A percentile compares a stretch with the other conserved stretches of the same genome.
Evolutionary conservation across 2,329 filamentous ascomycete genomes (phyloP).

Genomic region (Spiromastix sp.): DNA sequence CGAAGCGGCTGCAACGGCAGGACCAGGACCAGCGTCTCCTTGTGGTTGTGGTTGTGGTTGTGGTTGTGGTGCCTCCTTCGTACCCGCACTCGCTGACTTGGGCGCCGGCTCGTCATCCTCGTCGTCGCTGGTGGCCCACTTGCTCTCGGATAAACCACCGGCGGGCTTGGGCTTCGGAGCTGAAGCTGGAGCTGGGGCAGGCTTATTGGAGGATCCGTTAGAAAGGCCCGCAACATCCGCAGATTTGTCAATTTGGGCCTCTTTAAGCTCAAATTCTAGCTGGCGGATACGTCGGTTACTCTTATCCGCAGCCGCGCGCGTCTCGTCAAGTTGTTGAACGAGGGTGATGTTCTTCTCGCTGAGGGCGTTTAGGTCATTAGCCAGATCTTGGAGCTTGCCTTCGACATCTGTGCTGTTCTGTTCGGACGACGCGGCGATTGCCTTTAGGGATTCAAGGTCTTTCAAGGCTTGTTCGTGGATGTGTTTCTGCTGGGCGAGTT

Average conservation of each 20-base stretch:
- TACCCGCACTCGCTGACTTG: slow-evolving; percentile 15
- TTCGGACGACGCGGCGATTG: slow-evolving; percentile 6
- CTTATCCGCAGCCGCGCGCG: slow-evolving; percentile 16
- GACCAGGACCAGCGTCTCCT: slow-evolving; percentile 25
- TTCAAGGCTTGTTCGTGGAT: slow-evolving; percentile 30
- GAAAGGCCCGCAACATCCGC: slow-evolving; percentile 8
- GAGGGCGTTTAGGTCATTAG: slow-evolving; percentile 19
- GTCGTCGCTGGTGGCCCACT: slow-evolving; percentile 25
- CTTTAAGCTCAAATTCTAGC: slow-evolving; percentile 13
- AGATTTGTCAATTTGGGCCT: slow-evolving; percentile 6
- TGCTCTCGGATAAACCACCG: slow-evolving; percentile 28
- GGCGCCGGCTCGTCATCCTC: slow-evolving; percentile 16
- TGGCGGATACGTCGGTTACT: slow-evolving; percentile 15
- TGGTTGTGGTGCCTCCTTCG: slow-evolving; percentile 3
- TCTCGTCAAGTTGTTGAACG: slow-evolving; percentile 12
- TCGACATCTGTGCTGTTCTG: slow-evolving; percentile 16
- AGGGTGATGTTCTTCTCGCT: slow-evolving; percentile 14
- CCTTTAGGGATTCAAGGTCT: slow-evolving; percentile 15
- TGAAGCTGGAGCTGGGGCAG: too few relatives aligned
- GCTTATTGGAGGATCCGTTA: slow-evolving; percentile 12
- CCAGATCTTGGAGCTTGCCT: slow-evolving; percentile 27
- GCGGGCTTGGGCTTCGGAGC: slow-evolving; percentile 11
- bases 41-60: too few relatives aligned
- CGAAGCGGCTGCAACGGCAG: too few relatives aligned
- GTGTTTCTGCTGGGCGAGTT: slow-evolving; percentile 24